Evolutionary conservation across 2,329 filamentous ascomycete species (phyloP).

Genomic region (Aspergillus ibericus): DNA sequence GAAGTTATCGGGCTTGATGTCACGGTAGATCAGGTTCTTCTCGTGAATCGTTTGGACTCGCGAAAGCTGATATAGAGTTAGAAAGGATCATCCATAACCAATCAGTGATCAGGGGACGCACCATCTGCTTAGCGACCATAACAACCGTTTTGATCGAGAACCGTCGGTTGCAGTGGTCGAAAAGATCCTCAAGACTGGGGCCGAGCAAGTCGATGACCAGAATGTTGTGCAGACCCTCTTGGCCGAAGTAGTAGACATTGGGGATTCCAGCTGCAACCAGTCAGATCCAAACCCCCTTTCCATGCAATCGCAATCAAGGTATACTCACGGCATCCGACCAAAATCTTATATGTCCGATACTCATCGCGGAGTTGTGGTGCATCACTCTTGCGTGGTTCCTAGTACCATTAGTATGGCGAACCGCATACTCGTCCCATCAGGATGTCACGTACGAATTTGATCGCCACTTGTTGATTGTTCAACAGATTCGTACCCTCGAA

Average conservation of each 20-base stretch:
- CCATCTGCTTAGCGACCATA: constrained; percentile 99
- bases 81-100: background rate
- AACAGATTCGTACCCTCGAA: constrained; percentile 98
- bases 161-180: constrained; percentile 92
- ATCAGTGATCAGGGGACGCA: constrained; percentile 41
- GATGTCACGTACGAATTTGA: constrained; percentile 82
- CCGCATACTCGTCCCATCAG: background rate
- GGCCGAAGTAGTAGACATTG: constrained; percentile 99
- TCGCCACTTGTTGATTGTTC: constrained; percentile 98
- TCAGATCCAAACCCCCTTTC: constrained; percentile 33
- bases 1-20: constrained; percentile 99
- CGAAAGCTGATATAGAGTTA: constrained; percentile 63
- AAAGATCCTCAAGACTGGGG: constrained; percentile 91
- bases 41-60: constrained; percentile 94
- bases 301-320: constrained; percentile 14
- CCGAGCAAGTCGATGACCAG: constrained; percentile 96
- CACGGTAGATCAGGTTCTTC: constrained; percentile 98
- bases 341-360: constrained; percentile 98
- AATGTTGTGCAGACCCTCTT: constrained; percentile 98
- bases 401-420: constrained; percentile 24
- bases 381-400: constrained; percentile 99
- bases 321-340: constrained; percentile 95
- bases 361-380: constrained; percentile 97
- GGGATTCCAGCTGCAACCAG: constrained; percentile 78
- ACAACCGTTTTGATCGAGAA: constrained; percentile 98